Percentiles rank a stretch among this genome's conserved stretches.
Conservation (phyloP, 495 filamentous ascomycete species). For the Podospora fimiseda region DNA sequence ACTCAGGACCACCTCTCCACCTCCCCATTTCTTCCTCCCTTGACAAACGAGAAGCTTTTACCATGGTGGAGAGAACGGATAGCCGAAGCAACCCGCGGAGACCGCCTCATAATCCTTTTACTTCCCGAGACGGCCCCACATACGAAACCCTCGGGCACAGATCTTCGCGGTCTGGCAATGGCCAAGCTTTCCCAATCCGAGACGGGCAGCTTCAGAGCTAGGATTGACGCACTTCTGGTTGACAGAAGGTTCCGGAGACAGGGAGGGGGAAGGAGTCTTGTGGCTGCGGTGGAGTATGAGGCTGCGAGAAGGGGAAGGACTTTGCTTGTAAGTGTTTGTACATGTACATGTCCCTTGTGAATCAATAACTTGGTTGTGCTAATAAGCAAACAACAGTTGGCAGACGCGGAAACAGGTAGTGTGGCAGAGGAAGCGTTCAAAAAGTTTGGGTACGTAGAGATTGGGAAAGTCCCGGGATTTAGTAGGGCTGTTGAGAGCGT, state of each 20-base stretch:
- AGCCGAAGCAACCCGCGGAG: constrained; percentile 25
- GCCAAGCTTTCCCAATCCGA: constrained; percentile 29
- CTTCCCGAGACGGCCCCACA: constrained; percentile 21
- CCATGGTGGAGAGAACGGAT: constrained; percentile 35
- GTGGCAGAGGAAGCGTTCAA: constrained; percentile 29
- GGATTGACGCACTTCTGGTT: constrained; percentile 36
- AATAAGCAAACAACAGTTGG: too few species aligned
- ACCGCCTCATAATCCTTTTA: constrained; percentile 31
- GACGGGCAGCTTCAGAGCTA: constrained; percentile 31
- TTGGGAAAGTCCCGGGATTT: constrained; percentile 33
- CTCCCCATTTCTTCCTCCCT: constrained; percentile 32
- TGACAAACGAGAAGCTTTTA: constrained; percentile 34
- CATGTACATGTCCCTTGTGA: too few species aligned
- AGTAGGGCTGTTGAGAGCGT: constrained; percentile 21
- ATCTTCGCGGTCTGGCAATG: constrained; percentile 35
- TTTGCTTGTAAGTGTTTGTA: constrained; percentile 30
- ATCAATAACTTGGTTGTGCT: too few species aligned
- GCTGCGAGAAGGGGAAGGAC: constrained; percentile 28
- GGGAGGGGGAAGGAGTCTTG: constrained; percentile 27
- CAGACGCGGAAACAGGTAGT: constrained; percentile 31
- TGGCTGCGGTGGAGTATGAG: constrained; percentile 32
- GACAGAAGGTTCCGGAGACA: constrained; percentile 23
- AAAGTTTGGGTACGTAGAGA: constrained; percentile 31
- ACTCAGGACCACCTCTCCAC: constrained; percentile 26
- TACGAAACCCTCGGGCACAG: constrained; percentile 23